Evolutionary conservation across 805 yeast genomes (phyloP), one percentile per base, ranked within the genome.

Genomic region (Candida caryicola): DNA sequence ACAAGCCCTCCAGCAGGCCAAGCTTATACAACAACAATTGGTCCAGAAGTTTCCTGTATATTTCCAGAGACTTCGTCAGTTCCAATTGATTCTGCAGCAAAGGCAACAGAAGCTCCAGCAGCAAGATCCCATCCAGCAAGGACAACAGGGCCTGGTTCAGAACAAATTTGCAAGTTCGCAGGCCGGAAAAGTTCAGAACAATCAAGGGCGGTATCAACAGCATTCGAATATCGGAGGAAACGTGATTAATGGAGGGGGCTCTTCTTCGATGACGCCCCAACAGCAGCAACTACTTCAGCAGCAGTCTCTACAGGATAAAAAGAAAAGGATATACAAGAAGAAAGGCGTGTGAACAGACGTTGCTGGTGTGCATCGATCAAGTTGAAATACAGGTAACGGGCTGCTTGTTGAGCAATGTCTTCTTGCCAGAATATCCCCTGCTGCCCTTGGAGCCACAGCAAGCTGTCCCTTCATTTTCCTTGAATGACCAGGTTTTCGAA

Each of bases 1-100:
- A 39, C 71, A 66, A 38, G 73, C 74, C 1, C 44, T 65, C 12
- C 70, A 64, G 38, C 73, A 69, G 45, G 69, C 71, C 12, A 65
- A 66, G 38, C 40, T 46, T 19, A 42, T 52, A 10, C 60, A 56
- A 36, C 62, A 57, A 32, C 62, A 57, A 21, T 44, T 57, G 38
- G 33, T 55, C 2, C 61, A 56, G 37, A 47, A 55, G 29, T 57
- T 54, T 40, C 60, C 61, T 2, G 46, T 49, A 0, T 57, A 56
- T 30, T 57, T 56, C 43, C 58, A 54, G 29, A 44, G 54, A n/a
- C 51, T 57, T 23, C 46, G 59, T 9, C 62, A 57, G 27, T 51
- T 50, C 21, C 62, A 56, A 34, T 37, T 49, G 16, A 38, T 56
- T 16, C 61, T 52, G 31, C 60, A 56, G 18, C 59, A 53, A 28